These are phyloP conservation scores for Phytophthora ramorum DNA, from an alignment of 352 stramenopile species.

Conservation along the genomic window DNA sequence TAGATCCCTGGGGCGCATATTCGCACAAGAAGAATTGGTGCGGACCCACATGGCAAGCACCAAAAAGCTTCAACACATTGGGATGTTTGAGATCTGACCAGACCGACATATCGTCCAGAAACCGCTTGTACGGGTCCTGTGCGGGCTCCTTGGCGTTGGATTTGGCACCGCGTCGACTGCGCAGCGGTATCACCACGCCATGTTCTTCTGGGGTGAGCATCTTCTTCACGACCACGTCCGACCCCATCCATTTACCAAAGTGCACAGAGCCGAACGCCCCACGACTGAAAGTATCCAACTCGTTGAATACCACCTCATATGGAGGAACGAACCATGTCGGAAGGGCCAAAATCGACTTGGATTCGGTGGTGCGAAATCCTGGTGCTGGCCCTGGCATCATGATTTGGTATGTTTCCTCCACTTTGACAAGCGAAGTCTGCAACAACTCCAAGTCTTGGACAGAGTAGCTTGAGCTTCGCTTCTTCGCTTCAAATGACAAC, in stretches of 20 bases:
- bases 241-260: constrained; percentile 37
- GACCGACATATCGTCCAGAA: constrained; percentile 28
- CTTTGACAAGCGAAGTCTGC: constrained; percentile 17
- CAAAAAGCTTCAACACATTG: constrained; percentile 36
- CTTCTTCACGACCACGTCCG: constrained; percentile 40
- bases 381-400: constrained; percentile 3
- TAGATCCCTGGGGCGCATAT: constrained; percentile 26
- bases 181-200: constrained; percentile 5
- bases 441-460: constrained; percentile 22
- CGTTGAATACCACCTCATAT: constrained; percentile 40
- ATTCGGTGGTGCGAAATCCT: constrained; percentile 6
- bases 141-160: constrained; percentile 11
- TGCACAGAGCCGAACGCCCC: constrained; percentile 34
- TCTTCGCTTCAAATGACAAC: constrained; percentile 33
- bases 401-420: constrained; percentile 23
- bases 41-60: constrained; percentile 33
- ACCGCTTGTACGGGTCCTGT: constrained; percentile 13
- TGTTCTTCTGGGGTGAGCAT: constrained; percentile 15
- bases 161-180: constrained; percentile 13
- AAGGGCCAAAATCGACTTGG: constrained; percentile 10
- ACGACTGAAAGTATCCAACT: constrained; percentile 26
- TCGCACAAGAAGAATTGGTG: constrained; percentile 33
- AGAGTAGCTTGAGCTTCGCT: constrained; percentile 27
- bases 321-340: constrained; percentile 39
- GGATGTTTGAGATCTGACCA: constrained; percentile 41